phyloP scores from a whole-genome alignment of 768 basidiomycete genomes.

The Royoungia palumana region DNA sequence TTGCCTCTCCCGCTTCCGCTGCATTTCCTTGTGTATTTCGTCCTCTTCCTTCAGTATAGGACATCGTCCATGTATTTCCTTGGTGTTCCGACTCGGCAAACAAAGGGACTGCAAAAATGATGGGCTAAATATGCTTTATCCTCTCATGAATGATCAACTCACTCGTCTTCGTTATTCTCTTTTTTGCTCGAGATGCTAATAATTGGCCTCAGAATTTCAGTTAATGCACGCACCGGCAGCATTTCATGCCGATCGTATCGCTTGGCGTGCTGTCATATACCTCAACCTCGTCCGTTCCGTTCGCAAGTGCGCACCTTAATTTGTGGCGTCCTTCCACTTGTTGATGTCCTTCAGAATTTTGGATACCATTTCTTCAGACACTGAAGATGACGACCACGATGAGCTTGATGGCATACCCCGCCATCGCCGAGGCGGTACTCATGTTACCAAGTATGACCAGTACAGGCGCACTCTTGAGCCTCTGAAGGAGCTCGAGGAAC shows the following conservation, averaged over 20 bases:
- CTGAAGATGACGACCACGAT: slow-evolving; percentile 55
- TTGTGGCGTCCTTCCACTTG: background rate
- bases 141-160: too few species aligned
- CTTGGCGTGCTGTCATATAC: slow-evolving; percentile 87
- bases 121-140: too few species aligned
- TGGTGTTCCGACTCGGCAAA: too few species aligned
- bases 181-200: slow-evolving; percentile 16
- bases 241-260: slow-evolving; percentile 76
- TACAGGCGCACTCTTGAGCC: slow-evolving; percentile 66
- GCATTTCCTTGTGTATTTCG: background rate
- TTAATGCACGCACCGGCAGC: slow-evolving; percentile 72
- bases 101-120: too few species aligned
- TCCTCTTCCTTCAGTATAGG: background rate
- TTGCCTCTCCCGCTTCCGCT: slow-evolving; percentile 6
- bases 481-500: slow-evolving; percentile 65
- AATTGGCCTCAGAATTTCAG: slow-evolving; percentile 64
- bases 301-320: slow-evolving; percentile 49
- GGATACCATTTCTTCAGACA: slow-evolving; percentile 67
- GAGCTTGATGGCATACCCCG: slow-evolving; percentile 53
- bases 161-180: background rate
- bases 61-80: too few species aligned
- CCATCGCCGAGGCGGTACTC: slow-evolving; percentile 36
- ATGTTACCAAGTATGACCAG: slow-evolving; percentile 56
- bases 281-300: slow-evolving; percentile 83
- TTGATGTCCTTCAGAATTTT: slow-evolving; percentile 49